Conservation (phyloP, 116 monocot species). For the Papilionanthe hybrid region DNA sequence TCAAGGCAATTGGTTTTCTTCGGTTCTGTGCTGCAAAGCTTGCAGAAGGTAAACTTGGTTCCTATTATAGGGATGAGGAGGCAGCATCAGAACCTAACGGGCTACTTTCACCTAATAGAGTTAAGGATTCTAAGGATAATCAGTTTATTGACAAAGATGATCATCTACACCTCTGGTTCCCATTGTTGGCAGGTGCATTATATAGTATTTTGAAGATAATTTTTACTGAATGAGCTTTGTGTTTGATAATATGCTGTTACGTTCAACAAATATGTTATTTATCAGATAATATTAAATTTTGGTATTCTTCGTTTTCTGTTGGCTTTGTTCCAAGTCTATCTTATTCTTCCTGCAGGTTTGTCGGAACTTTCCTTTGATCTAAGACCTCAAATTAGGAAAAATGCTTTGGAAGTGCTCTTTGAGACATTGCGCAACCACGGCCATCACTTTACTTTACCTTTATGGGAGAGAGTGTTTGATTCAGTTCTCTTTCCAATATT, state of each 20-base stretch:
- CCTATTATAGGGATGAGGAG: conserved; percentile 32
- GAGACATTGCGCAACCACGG: conserved; percentile 89
- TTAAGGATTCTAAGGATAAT: conserved; percentile 47
- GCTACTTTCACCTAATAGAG: conserved; percentile 26
- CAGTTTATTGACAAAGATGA: conserved; percentile 70
- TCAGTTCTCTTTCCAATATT: conserved; percentile 93
- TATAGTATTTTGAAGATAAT: not conserved
- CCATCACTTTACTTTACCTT: conserved; percentile 72
- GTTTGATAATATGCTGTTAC: not conserved
- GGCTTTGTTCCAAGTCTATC: conserved; percentile 11
- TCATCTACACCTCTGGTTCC: conserved; percentile 86
- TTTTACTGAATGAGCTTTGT: not conserved
- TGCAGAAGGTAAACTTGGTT: conserved; percentile 44
- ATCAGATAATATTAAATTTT: not conserved
- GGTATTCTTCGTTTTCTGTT: not conserved
- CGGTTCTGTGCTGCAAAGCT: conserved; percentile 44
- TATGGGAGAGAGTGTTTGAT: conserved; percentile 93
- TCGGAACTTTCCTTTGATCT: conserved; percentile 92
- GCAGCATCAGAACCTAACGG: conserved; percentile 29
- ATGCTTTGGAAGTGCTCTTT: conserved; percentile 82
- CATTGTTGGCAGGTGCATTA: conserved; percentile 65
- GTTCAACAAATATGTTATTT: not conserved
- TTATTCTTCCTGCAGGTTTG: conserved; percentile 43
- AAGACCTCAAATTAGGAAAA: conserved; percentile 87
- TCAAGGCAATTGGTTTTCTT: conserved; percentile 49